phyloP scores from a whole-genome alignment of 352 stramenopile species.

The Pythium oligandrum region DNA sequence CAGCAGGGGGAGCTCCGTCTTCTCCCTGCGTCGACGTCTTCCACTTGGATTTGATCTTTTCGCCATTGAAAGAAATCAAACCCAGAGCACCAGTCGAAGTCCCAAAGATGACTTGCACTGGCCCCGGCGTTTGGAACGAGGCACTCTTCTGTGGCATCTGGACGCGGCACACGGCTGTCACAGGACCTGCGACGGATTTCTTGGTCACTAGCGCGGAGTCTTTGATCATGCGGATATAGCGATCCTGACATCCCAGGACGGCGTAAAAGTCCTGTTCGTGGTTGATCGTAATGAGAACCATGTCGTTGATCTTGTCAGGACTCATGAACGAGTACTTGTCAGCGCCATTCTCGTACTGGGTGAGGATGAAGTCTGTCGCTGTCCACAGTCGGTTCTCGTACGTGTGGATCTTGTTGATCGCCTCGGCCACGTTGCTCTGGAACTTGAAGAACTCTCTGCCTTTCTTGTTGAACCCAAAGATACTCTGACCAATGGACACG shows the following conservation, averaged over 20 bases:
- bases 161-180: slow-evolving; percentile 47
- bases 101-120: slow-evolving; percentile 61
- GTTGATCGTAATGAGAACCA: slow-evolving; percentile 46
- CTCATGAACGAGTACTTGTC: slow-evolving; percentile 79
- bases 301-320: slow-evolving; percentile 79
- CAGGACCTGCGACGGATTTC: slow-evolving; percentile 47
- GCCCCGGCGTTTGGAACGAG: slow-evolving; percentile 11
- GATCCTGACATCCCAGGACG: slow-evolving; percentile 71
- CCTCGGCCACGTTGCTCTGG: slow-evolving; percentile 80
- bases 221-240: slow-evolving; percentile 55
- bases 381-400: slow-evolving; percentile 74
- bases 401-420: slow-evolving; percentile 65
- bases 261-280: slow-evolving; percentile 62
- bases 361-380: slow-evolving; percentile 75
- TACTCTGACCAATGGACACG: slow-evolving; percentile 58
- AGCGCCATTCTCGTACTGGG: slow-evolving; percentile 74
- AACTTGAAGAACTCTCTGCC: slow-evolving; percentile 87
- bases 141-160: slow-evolving; percentile 15
- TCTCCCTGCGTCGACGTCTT: slow-evolving; percentile 16
- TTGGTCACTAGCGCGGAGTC: slow-evolving; percentile 53
- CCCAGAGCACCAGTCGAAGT: slow-evolving; percentile 52
- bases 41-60: slow-evolving; percentile 63
- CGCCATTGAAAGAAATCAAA: slow-evolving; percentile 58
- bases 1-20: slow-evolving; percentile 15
- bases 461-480: slow-evolving; percentile 80